phyloP scores from a whole-genome alignment of 2,329 filamentous ascomycete species.

The Hansfordia pulvinata region DNA sequence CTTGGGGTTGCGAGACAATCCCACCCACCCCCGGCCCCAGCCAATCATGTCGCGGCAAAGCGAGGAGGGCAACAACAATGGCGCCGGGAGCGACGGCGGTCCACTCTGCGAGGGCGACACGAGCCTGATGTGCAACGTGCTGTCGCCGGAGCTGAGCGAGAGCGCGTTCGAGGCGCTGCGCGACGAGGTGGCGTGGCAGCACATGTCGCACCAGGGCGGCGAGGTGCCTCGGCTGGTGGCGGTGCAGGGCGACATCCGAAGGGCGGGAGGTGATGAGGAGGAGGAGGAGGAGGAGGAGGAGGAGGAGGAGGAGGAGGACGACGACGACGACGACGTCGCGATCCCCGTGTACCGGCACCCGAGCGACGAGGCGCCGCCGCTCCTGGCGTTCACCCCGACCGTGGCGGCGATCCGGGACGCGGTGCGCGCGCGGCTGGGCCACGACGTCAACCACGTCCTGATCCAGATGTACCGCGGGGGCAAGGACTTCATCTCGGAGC shows the following conservation, averaged over 20 bases:
- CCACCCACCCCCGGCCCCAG: too few relatives aligned
- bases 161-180: slow-evolving; percentile 57
- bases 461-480: slow-evolving; percentile 90
- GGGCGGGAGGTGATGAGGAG: too few relatives aligned
- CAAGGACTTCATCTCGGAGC: slow-evolving; percentile 86
- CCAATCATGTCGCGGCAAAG: too few relatives aligned
- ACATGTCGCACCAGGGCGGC: slow-evolving; percentile 84
- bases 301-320: slow-evolving; percentile 79
- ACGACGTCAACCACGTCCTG: slow-evolving; percentile 77
- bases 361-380: slow-evolving; percentile 69
- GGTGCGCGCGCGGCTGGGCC: slow-evolving; percentile 61
- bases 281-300: slow-evolving; percentile 84
- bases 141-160: slow-evolving; percentile 41
- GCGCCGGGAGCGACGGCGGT: too few relatives aligned
- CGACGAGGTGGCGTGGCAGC: slow-evolving; percentile 72
- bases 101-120: slow-evolving; percentile 72
- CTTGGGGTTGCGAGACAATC: too few relatives aligned
- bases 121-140: slow-evolving; percentile 54
- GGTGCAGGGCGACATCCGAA: slow-evolving; percentile 68
- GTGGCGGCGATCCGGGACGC: slow-evolving; percentile 54
- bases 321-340: slow-evolving; percentile 51
- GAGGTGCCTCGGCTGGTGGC: slow-evolving; percentile 85
- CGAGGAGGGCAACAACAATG: too few relatives aligned
- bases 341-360: slow-evolving; percentile 93
- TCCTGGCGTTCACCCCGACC: slow-evolving; percentile 61